Percentiles rank a stretch among this genome's conserved stretches.
Conservation (phyloP, 805 yeast species). For the Candida rishiriensis region DNA sequence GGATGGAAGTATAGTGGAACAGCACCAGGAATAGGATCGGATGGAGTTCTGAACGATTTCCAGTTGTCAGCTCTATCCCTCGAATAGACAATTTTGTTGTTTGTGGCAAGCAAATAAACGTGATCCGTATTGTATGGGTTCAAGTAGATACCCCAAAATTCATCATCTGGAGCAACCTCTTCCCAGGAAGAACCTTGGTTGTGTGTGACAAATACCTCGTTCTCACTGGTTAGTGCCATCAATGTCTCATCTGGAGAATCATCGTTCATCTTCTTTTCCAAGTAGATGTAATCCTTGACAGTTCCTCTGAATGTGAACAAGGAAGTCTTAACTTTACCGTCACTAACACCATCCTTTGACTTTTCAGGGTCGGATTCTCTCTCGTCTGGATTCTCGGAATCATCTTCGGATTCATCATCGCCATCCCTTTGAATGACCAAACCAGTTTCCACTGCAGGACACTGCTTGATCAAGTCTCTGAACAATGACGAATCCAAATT, state of each 20-base stretch:
- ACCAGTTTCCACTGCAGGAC: slow-evolving; percentile 7
- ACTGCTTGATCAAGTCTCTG: slow-evolving; percentile 1
- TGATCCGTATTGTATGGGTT: slow-evolving; percentile 54
- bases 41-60: slow-evolving; percentile 48
- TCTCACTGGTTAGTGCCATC: slow-evolving; percentile 51
- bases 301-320: slow-evolving; percentile 49
- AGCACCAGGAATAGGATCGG: slow-evolving; percentile 37
- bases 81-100: slow-evolving; percentile 52
- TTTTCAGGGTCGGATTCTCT: slow-evolving; percentile 32
- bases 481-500: neutral
- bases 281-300: slow-evolving; percentile 53
- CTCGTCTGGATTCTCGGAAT: slow-evolving; percentile 28
- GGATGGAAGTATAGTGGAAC: slow-evolving; percentile 61
- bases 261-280: slow-evolving; percentile 44
- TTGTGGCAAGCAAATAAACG: slow-evolving; percentile 47
- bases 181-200: slow-evolving; percentile 61
- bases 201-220: slow-evolving; percentile 60
- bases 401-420: slow-evolving; percentile 19
- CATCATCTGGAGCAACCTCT: slow-evolving; percentile 40
- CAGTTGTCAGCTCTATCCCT: slow-evolving; percentile 65
- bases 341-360: slow-evolving; percentile 31
- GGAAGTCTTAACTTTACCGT: slow-evolving; percentile 38
- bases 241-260: slow-evolving; percentile 56
- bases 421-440: slow-evolving; percentile 9
- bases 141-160: slow-evolving; percentile 47